Base-by-base conservation (phyloP, 2,329 filamentous ascomycete species). In the Claviceps sp. region DNA sequence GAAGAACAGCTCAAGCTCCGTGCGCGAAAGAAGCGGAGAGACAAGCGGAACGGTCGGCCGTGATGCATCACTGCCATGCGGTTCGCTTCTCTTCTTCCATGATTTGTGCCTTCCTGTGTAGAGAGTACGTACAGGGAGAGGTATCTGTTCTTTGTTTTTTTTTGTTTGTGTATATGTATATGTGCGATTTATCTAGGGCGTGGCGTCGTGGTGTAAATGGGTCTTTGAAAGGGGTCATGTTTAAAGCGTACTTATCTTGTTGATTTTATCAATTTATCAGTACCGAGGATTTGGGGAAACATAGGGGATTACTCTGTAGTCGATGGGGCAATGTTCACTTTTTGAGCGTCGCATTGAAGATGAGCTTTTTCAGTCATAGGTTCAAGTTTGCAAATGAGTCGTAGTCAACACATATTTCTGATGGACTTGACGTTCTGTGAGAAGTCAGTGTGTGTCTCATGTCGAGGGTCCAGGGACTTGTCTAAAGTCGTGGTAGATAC, bases 21-120 rank as follows among this genome's bases (percentile, higher is more conserved):
- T 54, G 84, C 80, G 37, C 70, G 85, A 55, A 79, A 78, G 63
- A 77, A 81, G 63, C 73, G 85, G 56, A 72, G 79, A 59, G 72
- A 81, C 50, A 78, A 75, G 65, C 68, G 82, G 53, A 74, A 74
- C 56, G 78, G 69, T 56, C 66, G 66, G 55, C 57, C 67, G 52
- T 70, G 59, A 68, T 52, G 9, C 41, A 20, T 22, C 42, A 11
- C n/a, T 40, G 4, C 38, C 18, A 20, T 43, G 30, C 16, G 18
- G 16, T 4, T 34, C 30, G 1, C 11, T 34, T 4, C 4, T 34
- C 30, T 34, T 34, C 30, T 43, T 11, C 30, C 30, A 22, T 48
- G 18, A 34, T 37, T 8, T 46, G 37, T 18, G 37, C 24, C 38
- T 43, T 20, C 49, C 9, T 38, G 41, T 43, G 41, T 13, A 26